Evolutionary conservation across 2,329 filamentous ascomycete genomes (phyloP).

Genomic region (Apiospora hydei): DNA sequence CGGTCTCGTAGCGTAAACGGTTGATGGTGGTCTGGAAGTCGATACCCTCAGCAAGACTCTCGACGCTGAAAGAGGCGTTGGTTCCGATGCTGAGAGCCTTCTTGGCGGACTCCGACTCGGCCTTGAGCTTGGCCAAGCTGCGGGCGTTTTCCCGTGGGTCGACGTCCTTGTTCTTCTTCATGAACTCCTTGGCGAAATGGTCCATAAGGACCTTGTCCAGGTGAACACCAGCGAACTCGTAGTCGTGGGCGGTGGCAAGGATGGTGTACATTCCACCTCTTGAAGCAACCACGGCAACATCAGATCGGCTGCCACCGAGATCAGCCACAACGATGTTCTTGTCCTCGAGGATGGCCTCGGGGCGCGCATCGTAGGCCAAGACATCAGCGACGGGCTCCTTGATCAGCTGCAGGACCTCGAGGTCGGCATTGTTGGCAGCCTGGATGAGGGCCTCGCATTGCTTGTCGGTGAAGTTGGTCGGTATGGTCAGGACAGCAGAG

Average conservation of each 20-base stretch:
- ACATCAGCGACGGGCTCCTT: conserved; percentile 88
- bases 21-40: conserved; percentile 95
- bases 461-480: conserved; percentile 89
- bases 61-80: conserved; percentile 91
- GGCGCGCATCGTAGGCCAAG: conserved; percentile 88
- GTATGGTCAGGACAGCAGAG: conserved; percentile 92
- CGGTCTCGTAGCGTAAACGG: conserved; percentile 89
- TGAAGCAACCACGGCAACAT: conserved; percentile 89
- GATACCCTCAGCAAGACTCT: conserved; percentile 86
- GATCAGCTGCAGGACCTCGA: conserved; percentile 93
- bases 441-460: conserved; percentile 83
- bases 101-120: conserved; percentile 90
- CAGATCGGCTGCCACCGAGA: conserved; percentile 89
- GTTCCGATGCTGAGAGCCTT: conserved; percentile 88
- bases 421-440: conserved; percentile 78
- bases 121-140: conserved; percentile 88
- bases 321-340: conserved; percentile 93
- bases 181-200: conserved; percentile 97
- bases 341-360: conserved; percentile 77
- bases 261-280: conserved; percentile 96
- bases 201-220: conserved; percentile 93
- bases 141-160: conserved; percentile 85
- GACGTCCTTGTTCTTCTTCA: conserved; percentile 87
- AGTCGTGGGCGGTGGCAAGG: conserved; percentile 92
- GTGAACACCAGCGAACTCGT: conserved; percentile 85